A percentile compares a stretch with the other conserved stretches of the same genome.
These are phyloP conservation scores for Aureobasidium uvarum DNA, from an alignment of 2,329 filamentous ascomycete species.

Conservation along the genomic window DNA sequence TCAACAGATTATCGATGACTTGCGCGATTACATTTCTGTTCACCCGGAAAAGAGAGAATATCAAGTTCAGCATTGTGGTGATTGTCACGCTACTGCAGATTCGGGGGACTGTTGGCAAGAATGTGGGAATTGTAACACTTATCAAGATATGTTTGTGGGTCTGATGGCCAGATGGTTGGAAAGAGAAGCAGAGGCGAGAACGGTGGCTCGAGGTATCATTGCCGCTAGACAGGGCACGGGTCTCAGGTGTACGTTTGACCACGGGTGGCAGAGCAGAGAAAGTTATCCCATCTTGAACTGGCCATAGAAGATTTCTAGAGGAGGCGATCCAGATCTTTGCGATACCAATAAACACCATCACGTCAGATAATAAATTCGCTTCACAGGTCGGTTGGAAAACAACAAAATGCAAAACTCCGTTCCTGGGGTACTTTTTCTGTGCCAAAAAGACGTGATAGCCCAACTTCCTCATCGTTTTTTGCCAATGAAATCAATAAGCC, in stretches of 20 bases:
- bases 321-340: too few species aligned
- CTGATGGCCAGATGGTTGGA: constrained; percentile 25
- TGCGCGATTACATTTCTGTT: not conserved
- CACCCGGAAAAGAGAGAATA: constrained; percentile 3
- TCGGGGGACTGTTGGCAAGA: constrained; percentile 1
- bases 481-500: not conserved
- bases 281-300: constrained; percentile 19
- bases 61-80: constrained; percentile 14
- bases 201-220: constrained; percentile 6
- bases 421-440: not conserved
- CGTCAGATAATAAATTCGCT: not conserved
- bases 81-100: not conserved
- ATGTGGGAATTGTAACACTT: constrained; percentile 2
- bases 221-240: not conserved
- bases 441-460: not conserved
- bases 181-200: constrained; percentile 18
- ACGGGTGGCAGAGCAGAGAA: constrained; percentile 23
- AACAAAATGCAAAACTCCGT: not conserved
- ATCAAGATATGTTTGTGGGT: constrained; percentile 11
- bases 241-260: constrained; percentile 20
- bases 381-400: not conserved
- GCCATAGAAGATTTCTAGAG: not conserved
- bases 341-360: too few species aligned
- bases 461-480: not conserved
- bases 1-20: constrained; percentile 4